Base-by-base conservation (phyloP, 176 grass and related monocot species). In the Zoysia japonica region DNA sequence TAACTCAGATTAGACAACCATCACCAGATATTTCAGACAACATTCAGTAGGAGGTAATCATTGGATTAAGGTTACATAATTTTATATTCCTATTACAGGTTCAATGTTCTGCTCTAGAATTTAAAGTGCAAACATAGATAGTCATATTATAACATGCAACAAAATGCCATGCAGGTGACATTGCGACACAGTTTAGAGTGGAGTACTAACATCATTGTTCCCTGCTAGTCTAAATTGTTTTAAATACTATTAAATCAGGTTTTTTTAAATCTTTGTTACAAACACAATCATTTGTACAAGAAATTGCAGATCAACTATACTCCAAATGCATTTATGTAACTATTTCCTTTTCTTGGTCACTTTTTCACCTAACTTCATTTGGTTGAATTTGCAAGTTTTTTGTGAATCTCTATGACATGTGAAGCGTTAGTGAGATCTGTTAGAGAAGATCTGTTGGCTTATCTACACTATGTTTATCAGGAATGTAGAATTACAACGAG, bases 1-100 rank as follows among this genome's bases (percentile, higher is more conserved):
- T 37, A 87, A 78, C 38, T 12, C 39, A 82, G 64, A 52, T 81
- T 76, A 91, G 74, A 68, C 77, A 84, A 63, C 40, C 59, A 72
- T 68, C 43, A 61, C 37, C 37, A 5, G 14, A 2, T 4, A 52
- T 69, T 47, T 2, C 16, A 82, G 46, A 57, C 3, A 3, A 38
- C 60, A 47, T 13, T 43, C 17, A 9, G 65, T 54, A 42, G 28
- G 28, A 28, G 28, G 7, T 76, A 43, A 74, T 17, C 65, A 47
- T 45, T 49, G 42, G 37, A 78, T 19, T 64, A 2, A 47, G 48
- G 7, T 57, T 61, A 43, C 53, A 77, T 51, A 51, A 20, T 42
- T 72, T 78, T 83, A 71, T 17, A 10, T 65, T 86, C 36, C 28
- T 28, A 28, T 28, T 48, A 61, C 48, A 78, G 65, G 10, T 20